Evolutionary conservation across 2,329 filamentous ascomycete genomes (phyloP).

Genomic region (Emericellopsis atlantica): DNA sequence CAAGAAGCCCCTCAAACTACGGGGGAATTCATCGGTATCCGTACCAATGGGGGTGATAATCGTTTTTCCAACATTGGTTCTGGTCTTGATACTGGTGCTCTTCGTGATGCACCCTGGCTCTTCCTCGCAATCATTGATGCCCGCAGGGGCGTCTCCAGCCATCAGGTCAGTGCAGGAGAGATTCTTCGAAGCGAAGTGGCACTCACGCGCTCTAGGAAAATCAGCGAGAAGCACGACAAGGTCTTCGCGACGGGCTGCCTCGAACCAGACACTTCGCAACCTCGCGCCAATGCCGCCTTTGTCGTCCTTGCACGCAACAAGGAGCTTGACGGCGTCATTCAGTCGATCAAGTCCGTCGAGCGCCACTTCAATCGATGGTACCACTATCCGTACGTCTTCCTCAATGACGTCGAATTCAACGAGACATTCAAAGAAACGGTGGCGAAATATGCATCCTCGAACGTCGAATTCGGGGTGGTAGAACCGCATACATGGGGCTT

Average conservation of each 20-base stretch:
- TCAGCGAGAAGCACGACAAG: constrained; percentile 94
- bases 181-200: neutral
- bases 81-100: constrained; percentile 81
- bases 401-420: constrained; percentile 97
- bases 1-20: constrained; percentile 72
- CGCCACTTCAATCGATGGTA: constrained; percentile 99
- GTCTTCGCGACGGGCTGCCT: constrained; percentile 88
- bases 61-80: constrained; percentile 81
- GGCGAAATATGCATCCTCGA: constrained; percentile 74
- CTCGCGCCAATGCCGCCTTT: constrained; percentile 86
- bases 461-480: constrained; percentile 91
- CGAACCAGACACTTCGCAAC: constrained; percentile 63
- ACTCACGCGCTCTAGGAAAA: constrained; percentile 51
- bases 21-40: constrained; percentile 83
- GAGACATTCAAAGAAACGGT: constrained; percentile 83
- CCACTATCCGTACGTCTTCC: constrained; percentile 94
- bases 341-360: constrained; percentile 96
- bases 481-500: constrained; percentile 88
- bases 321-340: constrained; percentile 88
- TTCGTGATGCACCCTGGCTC: constrained; percentile 81
- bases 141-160: constrained; percentile 73
- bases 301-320: constrained; percentile 94
- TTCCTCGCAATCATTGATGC: constrained; percentile 72
- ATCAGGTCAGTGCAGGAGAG: constrained; percentile 57
- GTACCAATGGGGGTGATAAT: constrained; percentile 87